phyloP scores from a whole-genome alignment of 306 rosid species.

The Sicyos edulis region DNA sequence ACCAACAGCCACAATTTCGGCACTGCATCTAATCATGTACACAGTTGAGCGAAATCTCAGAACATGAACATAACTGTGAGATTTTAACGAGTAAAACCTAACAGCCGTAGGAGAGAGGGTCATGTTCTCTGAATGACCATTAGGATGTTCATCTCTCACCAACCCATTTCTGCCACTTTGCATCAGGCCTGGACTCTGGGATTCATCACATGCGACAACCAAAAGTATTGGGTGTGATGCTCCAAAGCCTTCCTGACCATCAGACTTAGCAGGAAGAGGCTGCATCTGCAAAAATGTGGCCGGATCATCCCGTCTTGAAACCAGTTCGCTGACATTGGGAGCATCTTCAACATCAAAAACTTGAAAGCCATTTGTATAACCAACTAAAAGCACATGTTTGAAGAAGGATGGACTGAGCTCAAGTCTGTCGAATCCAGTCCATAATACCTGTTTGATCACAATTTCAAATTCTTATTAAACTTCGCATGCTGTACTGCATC shows the following conservation, averaged over 20 bases:
- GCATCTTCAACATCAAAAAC: slow-evolving; percentile 91
- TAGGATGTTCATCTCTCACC: slow-evolving; percentile 52
- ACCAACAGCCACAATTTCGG: slow-evolving; percentile 81
- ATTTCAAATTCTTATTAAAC: neutral
- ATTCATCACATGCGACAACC: slow-evolving; percentile 84
- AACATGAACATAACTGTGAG: slow-evolving; percentile 83
- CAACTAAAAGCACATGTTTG: slow-evolving; percentile 69
- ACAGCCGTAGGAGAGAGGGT: slow-evolving; percentile 69
- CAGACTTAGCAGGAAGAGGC: slow-evolving; percentile 57
- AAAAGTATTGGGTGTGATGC: slow-evolving; percentile 84
- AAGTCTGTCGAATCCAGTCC: slow-evolving; percentile 82
- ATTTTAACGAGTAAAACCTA: slow-evolving; percentile 82
- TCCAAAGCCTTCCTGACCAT: slow-evolving; percentile 62
- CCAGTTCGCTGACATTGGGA: slow-evolving; percentile 65
- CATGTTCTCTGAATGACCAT: slow-evolving; percentile 51
- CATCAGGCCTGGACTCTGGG: slow-evolving; percentile 58
- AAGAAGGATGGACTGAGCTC: slow-evolving; percentile 54
- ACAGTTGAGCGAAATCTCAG: slow-evolving; percentile 90
- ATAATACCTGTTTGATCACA: slow-evolving; percentile 63
- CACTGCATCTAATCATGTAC: slow-evolving; percentile 94
- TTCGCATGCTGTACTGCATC: neutral
- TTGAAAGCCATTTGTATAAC: slow-evolving; percentile 92
- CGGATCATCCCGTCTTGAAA: slow-evolving; percentile 82
- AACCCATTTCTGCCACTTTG: slow-evolving; percentile 52
- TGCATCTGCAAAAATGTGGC: slow-evolving; percentile 93